phyloP scores from a whole-genome alignment of 2,329 filamentous ascomycete species.

The Sarocladium oryzae region DNA sequence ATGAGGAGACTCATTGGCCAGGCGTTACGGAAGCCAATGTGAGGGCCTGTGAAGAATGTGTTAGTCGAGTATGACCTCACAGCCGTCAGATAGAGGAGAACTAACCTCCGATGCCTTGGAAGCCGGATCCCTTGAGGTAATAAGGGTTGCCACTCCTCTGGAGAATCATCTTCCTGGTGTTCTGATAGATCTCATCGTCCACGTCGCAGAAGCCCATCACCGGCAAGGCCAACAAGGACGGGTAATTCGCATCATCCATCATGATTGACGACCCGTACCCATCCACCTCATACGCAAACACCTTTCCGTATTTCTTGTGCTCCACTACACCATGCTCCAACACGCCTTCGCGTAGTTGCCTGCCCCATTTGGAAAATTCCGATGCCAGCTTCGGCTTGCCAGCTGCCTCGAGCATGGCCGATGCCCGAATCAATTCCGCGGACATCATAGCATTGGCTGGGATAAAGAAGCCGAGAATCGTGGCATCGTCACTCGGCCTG shows the following conservation, averaged over 20 bases:
- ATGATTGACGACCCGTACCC: constrained; percentile 76
- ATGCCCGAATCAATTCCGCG: constrained; percentile 73
- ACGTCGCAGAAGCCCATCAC: constrained; percentile 66
- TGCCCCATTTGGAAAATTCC: constrained; percentile 50
- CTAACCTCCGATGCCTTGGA: constrained; percentile 82
- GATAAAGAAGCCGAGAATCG: constrained; percentile 90
- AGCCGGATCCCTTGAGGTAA: constrained; percentile 68
- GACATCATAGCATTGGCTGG: constrained; percentile 96
- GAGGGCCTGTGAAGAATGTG: constrained; percentile 37
- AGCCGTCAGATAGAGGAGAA: constrained; percentile 5
- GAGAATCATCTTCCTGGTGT: constrained; percentile 75
- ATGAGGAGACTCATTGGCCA: constrained; percentile 96
- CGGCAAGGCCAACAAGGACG: constrained; percentile 71
- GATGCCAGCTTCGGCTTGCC: constrained; percentile 48
- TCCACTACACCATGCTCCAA: constrained; percentile 77
- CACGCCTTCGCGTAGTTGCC: constrained; percentile 66
- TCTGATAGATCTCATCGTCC: constrained; percentile 69
- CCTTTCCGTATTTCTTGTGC: constrained; percentile 67
- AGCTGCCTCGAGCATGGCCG: constrained; percentile 58
- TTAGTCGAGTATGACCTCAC: neutral
- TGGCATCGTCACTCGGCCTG: constrained; percentile 89
- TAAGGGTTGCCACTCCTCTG: constrained; percentile 78
- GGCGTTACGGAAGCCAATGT: constrained; percentile 79
- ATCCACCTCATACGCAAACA: constrained; percentile 85
- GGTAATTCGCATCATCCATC: constrained; percentile 88